Conservation (phyloP, 2,329 filamentous ascomycete genomes). For the Fusarium drepaniforme region DNA sequence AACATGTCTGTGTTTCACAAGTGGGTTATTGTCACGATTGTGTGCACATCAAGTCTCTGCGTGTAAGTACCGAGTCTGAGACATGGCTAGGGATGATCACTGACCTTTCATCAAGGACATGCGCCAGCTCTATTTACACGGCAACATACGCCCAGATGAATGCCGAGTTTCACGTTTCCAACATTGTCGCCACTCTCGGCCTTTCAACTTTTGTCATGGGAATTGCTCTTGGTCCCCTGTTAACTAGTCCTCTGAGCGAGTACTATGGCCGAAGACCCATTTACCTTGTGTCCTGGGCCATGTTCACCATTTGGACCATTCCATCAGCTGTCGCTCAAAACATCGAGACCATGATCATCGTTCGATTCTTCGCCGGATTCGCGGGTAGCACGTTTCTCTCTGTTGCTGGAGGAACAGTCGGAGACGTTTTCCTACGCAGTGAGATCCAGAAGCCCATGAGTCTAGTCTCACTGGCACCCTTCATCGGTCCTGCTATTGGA, state of each 20-base stretch:
- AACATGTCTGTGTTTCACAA: constrained; percentile 26
- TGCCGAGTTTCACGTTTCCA: constrained; percentile 26
- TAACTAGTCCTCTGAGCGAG: constrained; percentile 71
- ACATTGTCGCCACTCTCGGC: constrained; percentile 17
- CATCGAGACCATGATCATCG: constrained; percentile 79
- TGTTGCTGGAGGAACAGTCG: constrained; percentile 36
- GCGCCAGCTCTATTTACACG: constrained; percentile 81
- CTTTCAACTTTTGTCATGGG: constrained; percentile 57
- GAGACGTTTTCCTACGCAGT: constrained; percentile 21
- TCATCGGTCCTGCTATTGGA: constrained; percentile 33
- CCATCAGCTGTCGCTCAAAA: constrained; percentile 82
- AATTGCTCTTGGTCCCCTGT: constrained; percentile 66
- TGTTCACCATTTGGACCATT: constrained; percentile 82
- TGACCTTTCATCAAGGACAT: constrained; percentile 66
- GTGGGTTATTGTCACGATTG: constrained; percentile 32
- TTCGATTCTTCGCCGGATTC: constrained; percentile 77
- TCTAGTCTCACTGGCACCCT: constrained; percentile 33
- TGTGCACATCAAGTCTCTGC: constrained; percentile 25
- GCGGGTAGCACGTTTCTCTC: constrained; percentile 30
- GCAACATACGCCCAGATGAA: constrained; percentile 34
- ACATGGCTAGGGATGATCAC: not conserved
- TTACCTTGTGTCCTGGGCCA: constrained; percentile 76
- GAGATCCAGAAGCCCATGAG: constrained; percentile 38
- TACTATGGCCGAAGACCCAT: constrained; percentile 82
- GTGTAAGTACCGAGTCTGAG: constrained; percentile 17